These are phyloP conservation scores for Fusarium mexicanum DNA, from an alignment of 2,329 filamentous ascomycete species.

Conservation along the genomic window DNA sequence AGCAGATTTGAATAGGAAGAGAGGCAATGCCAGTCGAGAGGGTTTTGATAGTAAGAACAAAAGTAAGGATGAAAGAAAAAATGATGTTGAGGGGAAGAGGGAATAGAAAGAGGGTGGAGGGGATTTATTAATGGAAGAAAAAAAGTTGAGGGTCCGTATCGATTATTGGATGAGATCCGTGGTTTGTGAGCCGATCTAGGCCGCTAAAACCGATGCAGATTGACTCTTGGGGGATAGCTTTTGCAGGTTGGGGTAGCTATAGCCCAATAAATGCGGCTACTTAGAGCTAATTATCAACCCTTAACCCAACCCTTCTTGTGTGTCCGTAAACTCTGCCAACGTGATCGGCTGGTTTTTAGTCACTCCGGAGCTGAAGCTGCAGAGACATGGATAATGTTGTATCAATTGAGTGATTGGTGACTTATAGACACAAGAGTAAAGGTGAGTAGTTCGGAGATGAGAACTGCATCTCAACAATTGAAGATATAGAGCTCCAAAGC, in stretches of 20 bases:
- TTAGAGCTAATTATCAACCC: background rate
- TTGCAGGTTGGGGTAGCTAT: conserved; percentile 20
- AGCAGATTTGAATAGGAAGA: conserved; percentile 28
- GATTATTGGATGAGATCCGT: conserved; percentile 1
- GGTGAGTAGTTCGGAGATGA: background rate
- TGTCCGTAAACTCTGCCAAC: background rate
- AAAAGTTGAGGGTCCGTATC: conserved; percentile 2
- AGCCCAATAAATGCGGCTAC: conserved; percentile 20
- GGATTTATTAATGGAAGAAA: conserved; percentile 19
- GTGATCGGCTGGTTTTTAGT: background rate
- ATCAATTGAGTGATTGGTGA: background rate
- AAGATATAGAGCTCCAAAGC: background rate
- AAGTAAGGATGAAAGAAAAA: background rate
- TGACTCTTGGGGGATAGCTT: conserved; percentile 20
- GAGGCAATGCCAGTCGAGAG: conserved; percentile 37
- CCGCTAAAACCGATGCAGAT: conserved; percentile 34
- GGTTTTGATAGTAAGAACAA: conserved; percentile 1
- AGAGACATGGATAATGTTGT: background rate
- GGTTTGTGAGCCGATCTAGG: conserved; percentile 36
- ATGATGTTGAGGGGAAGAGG: conserved; percentile 19
- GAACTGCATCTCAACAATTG: background rate
- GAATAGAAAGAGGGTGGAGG: conserved; percentile 13
- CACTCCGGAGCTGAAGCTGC: background rate
- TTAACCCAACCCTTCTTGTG: background rate
- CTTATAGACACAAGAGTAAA: background rate